Evolutionary conservation across 2,329 filamentous ascomycete genomes (phyloP).

Genomic region (Trichoderma afroharzianum): DNA sequence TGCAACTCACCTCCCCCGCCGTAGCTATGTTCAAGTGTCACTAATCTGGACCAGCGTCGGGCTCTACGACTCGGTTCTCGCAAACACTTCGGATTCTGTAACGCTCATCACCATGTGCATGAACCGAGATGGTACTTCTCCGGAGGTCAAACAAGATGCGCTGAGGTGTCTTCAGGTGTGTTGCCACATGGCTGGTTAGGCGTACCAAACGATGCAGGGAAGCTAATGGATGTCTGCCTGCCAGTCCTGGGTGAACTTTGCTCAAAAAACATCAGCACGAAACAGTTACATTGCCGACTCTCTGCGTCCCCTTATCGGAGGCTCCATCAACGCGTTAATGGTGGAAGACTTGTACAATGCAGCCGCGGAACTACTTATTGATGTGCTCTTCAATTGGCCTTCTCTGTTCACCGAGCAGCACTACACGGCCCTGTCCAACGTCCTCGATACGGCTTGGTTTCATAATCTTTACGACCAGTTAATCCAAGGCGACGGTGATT

Average conservation of each 20-base stretch:
- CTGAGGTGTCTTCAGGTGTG: constrained; percentile 60
- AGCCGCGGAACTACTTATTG: constrained; percentile 61
- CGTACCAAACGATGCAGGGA: constrained; percentile 25
- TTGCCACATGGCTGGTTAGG: constrained; percentile 19
- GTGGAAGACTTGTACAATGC: constrained; percentile 56
- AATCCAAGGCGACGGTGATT: constrained; percentile 58
- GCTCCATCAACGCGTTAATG: constrained; percentile 58
- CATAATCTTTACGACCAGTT: constrained; percentile 52
- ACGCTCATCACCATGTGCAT: constrained; percentile 40
- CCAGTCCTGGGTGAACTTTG: constrained; percentile 71
- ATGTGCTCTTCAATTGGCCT: constrained; percentile 62
- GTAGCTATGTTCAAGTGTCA: constrained; percentile 28
- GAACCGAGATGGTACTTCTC: constrained; percentile 25
- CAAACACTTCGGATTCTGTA: constrained; percentile 40
- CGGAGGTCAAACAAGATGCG: constrained; percentile 48
- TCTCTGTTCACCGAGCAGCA: constrained; percentile 59
- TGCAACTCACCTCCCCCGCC: constrained; percentile 19
- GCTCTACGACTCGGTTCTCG: constrained; percentile 38
- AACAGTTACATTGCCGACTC: constrained; percentile 55
- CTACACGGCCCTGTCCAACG: constrained; percentile 52
- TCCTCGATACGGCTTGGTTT: constrained; percentile 61
- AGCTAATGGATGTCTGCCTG: not conserved
- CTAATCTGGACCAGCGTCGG: constrained; percentile 30
- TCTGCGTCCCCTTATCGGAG: constrained; percentile 57
- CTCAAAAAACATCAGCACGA: constrained; percentile 59